Conservation (phyloP, 345 rosid genomes). For the Hibiscus trionum region DNA sequence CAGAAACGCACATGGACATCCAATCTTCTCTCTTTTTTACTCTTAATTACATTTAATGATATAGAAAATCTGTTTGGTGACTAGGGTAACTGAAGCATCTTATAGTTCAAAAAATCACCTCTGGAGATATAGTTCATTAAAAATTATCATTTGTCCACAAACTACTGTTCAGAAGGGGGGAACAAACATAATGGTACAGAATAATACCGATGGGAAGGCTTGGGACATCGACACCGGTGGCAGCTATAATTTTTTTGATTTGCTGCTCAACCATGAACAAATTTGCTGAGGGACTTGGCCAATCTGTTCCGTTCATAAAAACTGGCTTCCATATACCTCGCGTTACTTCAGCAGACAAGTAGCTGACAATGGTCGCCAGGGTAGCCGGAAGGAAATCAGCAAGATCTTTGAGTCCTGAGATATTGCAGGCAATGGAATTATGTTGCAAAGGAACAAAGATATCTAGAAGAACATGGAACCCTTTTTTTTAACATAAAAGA, state of each 20-base stretch:
- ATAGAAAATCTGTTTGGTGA: background rate
- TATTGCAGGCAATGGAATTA: conserved; percentile 6
- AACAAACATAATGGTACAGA: conserved; percentile 1
- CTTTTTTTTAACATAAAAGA: too few relatives aligned
- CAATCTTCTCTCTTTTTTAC: background rate
- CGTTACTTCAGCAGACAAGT: conserved; percentile 89
- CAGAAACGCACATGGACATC: background rate
- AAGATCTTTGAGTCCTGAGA: conserved; percentile 82
- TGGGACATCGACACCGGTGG: conserved; percentile 90
- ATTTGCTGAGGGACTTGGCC: conserved; percentile 99
- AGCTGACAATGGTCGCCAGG: conserved; percentile 80
- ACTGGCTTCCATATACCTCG: conserved; percentile 95
- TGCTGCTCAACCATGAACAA: conserved; percentile 73
- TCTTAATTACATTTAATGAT: background rate
- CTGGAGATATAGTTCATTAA: conserved; percentile 41
- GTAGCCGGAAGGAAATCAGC: conserved; percentile 95
- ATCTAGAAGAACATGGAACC: background rate
- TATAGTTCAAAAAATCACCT: conserved; percentile 44
- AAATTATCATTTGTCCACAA: background rate
- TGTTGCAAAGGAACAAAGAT: background rate
- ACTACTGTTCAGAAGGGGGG: background rate
- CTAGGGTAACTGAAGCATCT: conserved; percentile 24
- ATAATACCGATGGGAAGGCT: conserved; percentile 67
- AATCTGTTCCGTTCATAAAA: conserved; percentile 95
- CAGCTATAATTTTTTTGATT: conserved; percentile 75